Evolutionary conservation across 225 moss, liverwort and hornwort genomes (phyloP), one percentile per base, ranked within the genome.

Genomic region (Asterella californica): DNA sequence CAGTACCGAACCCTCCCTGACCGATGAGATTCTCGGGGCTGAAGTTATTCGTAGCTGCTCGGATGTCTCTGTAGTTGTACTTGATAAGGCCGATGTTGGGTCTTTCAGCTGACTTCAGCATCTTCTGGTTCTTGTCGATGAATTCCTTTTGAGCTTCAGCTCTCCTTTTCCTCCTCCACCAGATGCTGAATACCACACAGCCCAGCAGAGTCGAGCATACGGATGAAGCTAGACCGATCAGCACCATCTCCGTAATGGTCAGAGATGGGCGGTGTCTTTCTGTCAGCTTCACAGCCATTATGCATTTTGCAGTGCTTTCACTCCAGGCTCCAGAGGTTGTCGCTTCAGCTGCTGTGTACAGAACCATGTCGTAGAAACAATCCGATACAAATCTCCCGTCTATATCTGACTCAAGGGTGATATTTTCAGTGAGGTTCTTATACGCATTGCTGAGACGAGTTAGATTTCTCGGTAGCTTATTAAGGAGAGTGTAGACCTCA

Each of bases 1-100:
- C 89, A 74, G 84, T 89, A 19, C 86, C 91, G 50, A 87, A 86
- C 33, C 86, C 88, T 55, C 91, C 91, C 14, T 83, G 82, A 68
- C 86, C 89, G 55, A 91, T 80, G 46, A 89, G 88, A 77, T 84
- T 80, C 74, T 83, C 81, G 8, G 79, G 68, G 14, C 88, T 74
- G 77, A 91, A 91, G 72, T 87, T 87, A 52, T 74, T 69, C 18
- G 91, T 88, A 52, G 88, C 91, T 53, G 75, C 83, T 80, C 89
- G 89, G 54, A 91, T 75, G 54, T 88, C 91, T 49, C 85, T 80
- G 34, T 83, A 83, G 18, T 72, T 81, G 80, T 88, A 91, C 82
- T 86, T 81, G 74, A 89, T 81, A 33, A 82, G 74, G 8, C 89
- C 91, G 21, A 81, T 82, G 72, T 82, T 62, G 4, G 76, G 37